Evolutionary conservation across 2,329 filamentous ascomycete species (phyloP).

Genomic region (Dactylellina haptotyla): DNA sequence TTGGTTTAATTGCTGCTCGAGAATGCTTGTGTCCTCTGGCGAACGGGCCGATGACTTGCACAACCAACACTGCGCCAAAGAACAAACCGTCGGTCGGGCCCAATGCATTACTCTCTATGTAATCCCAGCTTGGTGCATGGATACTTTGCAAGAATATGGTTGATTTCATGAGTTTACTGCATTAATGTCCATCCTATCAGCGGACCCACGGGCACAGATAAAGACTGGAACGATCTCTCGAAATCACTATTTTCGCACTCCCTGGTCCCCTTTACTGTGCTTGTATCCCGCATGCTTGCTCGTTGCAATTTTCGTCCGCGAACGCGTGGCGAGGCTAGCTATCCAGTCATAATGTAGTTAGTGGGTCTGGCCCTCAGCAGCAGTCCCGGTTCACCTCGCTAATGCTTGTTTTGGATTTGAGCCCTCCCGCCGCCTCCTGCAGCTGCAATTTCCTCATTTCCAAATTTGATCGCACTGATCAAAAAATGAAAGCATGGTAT

Average conservation of each 20-base stretch:
- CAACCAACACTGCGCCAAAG: neutral
- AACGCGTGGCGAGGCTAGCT: conserved; percentile 37
- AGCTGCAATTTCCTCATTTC: conserved; percentile 54
- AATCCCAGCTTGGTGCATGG: conserved; percentile 10
- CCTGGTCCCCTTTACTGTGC: conserved; percentile 4
- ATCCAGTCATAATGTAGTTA: conserved; percentile 21
- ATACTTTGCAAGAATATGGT: neutral
- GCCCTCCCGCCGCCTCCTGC: conserved; percentile 45
- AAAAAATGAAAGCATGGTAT: conserved; percentile 11
- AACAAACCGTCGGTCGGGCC: neutral
- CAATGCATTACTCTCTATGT: conserved; percentile 12
- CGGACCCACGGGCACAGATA: conserved; percentile 21
- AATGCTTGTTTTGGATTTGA: conserved; percentile 54
- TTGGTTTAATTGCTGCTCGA: no score
- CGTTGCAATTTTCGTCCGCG: conserved; percentile 15
- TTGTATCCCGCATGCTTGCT: conserved; percentile 14
- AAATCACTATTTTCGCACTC: conserved; percentile 38
- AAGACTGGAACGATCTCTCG: no score
- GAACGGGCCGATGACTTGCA: neutral
- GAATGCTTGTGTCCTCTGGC: no score
- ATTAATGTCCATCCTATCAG: conserved; percentile 28
- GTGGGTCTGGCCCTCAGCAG: conserved; percentile 39
- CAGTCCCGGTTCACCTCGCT: conserved; percentile 36
- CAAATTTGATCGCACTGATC: conserved; percentile 38
- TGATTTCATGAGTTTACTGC: neutral